A percentile compares a stretch with the other conserved stretches of the same genome.
Conservation (phyloP, 1,139 yeast species). For the Pneumocystis canis region DNA sequence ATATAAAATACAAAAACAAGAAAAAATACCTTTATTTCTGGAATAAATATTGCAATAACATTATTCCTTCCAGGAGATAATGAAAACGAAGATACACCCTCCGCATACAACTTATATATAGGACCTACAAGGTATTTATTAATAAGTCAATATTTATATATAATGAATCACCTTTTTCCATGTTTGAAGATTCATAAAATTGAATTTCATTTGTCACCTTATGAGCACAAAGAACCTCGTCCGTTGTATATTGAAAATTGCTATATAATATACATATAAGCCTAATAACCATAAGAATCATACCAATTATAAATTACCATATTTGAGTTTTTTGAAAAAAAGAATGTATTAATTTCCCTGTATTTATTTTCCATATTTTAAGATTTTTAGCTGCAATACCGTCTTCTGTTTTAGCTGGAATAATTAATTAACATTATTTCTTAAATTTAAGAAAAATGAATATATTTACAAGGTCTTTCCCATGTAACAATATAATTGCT, state of each 20-base stretch:
- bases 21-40: constrained; percentile 40
- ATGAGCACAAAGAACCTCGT: constrained; percentile 58
- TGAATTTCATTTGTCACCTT: constrained; percentile 54
- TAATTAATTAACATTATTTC: not conserved
- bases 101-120: constrained; percentile 40
- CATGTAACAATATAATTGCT: constrained; percentile 80
- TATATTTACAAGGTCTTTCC: constrained; percentile 51
- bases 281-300: not conserved
- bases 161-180: constrained; percentile 39
- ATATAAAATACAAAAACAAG: constrained; percentile 16
- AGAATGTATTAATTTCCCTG: constrained; percentile 40
- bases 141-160: not conserved
- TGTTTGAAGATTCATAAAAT: constrained; percentile 44
- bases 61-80: constrained; percentile 85
- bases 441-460: constrained; percentile 16
- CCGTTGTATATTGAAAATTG: constrained; percentile 77
- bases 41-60: constrained; percentile 79
- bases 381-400: constrained; percentile 44
- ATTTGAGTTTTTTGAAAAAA: constrained; percentile 73
- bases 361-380: constrained; percentile 46
- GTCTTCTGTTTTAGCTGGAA: constrained; percentile 25
- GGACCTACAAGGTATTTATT: constrained; percentile 4
- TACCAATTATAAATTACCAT: constrained; percentile 22
- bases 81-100: constrained; percentile 46
- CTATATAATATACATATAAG: constrained; percentile 32